Evolutionary conservation across 2,329 filamentous ascomycete genomes (phyloP), one percentile per base, ranked within the genome.

Genomic region (Zymoseptoria passerinii): DNA sequence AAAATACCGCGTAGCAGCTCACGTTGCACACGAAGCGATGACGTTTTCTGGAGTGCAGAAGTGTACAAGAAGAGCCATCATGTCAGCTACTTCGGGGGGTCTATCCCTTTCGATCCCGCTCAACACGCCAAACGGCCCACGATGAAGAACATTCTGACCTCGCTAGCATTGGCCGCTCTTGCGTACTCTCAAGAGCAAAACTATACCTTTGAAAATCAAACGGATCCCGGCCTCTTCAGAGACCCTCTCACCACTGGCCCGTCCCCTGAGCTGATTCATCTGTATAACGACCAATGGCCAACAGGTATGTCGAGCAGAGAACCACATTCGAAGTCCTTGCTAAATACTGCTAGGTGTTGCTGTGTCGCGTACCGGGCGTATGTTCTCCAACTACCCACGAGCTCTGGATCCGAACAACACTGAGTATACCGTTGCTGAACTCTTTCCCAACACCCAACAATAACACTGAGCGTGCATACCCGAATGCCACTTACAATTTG

Each of bases 381-480:
- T 75, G 61, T 82, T 82, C 65, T 78, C 76, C 23, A 81, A 80
- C 62, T 81, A 80, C 61, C 79, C 79, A 4, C 66, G 66, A 19
- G 78, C 76, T 6, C 71, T 82, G 1, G 79, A 82, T 60, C 65
- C 70, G 5, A 76, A 74, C 56, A 79, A 81, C 65, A 76, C 73
- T 9, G 77, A 76, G 54, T 81, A 80, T 59, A 77, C 76, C 5
- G 79, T 81, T 8, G 78, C 76, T 6, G 78, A 80, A 62, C 67
- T 80, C 29, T 69, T 69, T 68, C 7, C 58, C 67, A 20, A n/a
- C n/a, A n/a, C n/a, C n/a, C n/a, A 77, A 78, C 58, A 44, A 23
- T 23, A 74, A 70, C 44, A 77, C 76, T 3, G 77, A 80, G 57
- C 67, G 61, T 3, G 70, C 78, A 0, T 80, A 76, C 58, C 78